phyloP scores from a whole-genome alignment of 768 basidiomycete species.

The Amanita rimosa region DNA sequence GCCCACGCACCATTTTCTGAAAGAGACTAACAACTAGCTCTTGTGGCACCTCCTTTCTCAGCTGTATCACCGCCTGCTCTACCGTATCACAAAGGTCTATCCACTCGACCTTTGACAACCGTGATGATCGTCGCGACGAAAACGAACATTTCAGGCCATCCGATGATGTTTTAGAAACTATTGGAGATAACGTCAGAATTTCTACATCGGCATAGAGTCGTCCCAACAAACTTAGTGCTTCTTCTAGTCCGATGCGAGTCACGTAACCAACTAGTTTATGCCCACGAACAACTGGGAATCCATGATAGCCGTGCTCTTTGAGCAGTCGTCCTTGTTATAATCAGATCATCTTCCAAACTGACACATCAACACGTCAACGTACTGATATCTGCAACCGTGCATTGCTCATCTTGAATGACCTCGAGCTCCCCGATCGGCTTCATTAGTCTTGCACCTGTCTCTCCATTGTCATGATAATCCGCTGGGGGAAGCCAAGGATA shows the following conservation, averaged over 20 bases:
- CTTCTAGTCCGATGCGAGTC: constrained; percentile 40
- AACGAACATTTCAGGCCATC: constrained; percentile 27
- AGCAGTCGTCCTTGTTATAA: constrained; percentile 26
- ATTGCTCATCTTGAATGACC: constrained; percentile 38
- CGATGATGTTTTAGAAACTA: background rate
- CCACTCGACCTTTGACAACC: background rate
- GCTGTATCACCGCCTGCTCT: constrained; percentile 44
- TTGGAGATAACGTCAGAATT: background rate
- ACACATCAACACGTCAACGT: background rate
- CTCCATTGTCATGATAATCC: constrained; percentile 55
- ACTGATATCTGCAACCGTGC: constrained; percentile 41
- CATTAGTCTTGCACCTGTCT: constrained; percentile 53
- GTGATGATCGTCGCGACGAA: constrained; percentile 12
- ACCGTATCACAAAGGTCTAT: constrained; percentile 13
- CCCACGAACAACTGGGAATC: constrained; percentile 52
- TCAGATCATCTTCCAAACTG: background rate
- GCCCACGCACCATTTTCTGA: constrained; percentile 45
- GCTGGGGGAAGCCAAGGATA: constrained; percentile 63
- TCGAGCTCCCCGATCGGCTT: constrained; percentile 37
- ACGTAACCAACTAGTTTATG: constrained; percentile 48
- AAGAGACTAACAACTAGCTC: constrained; percentile 67
- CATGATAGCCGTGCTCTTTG: constrained; percentile 35
- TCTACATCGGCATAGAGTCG: background rate
- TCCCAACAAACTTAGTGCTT: constrained; percentile 20
- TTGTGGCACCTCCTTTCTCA: constrained; percentile 59